Evolutionary conservation across 2,329 filamentous ascomycete genomes (phyloP), one percentile per base, ranked within the genome.

Genomic region (Xylaria polymorpha): DNA sequence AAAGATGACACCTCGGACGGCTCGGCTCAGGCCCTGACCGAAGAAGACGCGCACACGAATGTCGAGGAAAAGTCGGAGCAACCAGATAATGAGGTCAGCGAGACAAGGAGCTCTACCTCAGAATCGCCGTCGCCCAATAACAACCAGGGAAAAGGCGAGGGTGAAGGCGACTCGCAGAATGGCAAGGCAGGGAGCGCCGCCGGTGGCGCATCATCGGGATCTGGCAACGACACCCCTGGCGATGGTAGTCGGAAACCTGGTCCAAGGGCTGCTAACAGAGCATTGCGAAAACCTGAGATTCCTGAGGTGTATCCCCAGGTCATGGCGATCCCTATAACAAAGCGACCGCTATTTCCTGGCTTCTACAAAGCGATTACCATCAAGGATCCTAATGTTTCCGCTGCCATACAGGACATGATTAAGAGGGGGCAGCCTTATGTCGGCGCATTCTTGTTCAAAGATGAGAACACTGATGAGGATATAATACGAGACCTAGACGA

Each of bases 291-390:
- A 82, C 92, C 94, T 1, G 89, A 91, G 2, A 92, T 98, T 15
- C 96, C 96, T 15, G 96, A 99, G 70, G 91, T 98, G 51, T 99
- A 99, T 79, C 96, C 96, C 3, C 96, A 98, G 79, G 94, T 99
- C 64, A 93, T 99, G 87, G 95, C 95, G 1, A 97, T 99, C 65
- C 96, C 96, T 8, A 98, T 99, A 76, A 92, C 94, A 35, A 94
- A 97, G 80, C 88, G 96, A 62, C 96, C 96, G 12, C 84, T 99
- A 14, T 99, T 98, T 81, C 96, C 96, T 0, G 96, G 96, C 1
- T 99, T 98, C 82, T 99, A 99, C 85, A 99, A 99, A 82, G 95
- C 96, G 10, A 96, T 99, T 74, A 99, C 95, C 3, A 97, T 99
- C 74, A 91, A 93, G 78, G 94, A 99, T 77, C 93, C 92, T 20